Evolutionary conservation across 441 rosid species (phyloP), one percentile per base, ranked within the genome.

Genomic region (Daphne laureola): DNA sequence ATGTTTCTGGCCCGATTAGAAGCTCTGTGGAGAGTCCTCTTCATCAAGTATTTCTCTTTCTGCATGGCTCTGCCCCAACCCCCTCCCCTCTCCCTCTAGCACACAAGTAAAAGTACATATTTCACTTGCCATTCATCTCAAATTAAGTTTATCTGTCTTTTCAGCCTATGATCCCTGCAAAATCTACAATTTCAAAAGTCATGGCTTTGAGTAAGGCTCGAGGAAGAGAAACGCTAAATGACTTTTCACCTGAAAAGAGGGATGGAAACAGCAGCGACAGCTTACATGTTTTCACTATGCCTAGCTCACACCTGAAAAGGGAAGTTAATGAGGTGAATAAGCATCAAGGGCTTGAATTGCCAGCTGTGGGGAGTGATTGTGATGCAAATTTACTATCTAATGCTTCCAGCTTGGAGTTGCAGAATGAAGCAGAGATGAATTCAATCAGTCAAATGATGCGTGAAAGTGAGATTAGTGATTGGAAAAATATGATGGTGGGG

Each of bases 111-210:
- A 38, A 3, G 27, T 59, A 47, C 35, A 18, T 15, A 36, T 51
- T 23, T 43, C 31, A 5, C 36, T 21, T 21, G 3, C 38, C n/a
- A 26, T 2, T 7, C 8, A 2, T 49, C 26, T 26, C 61, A 40
- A 54, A 14, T 75, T 46, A 65, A 59, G 38, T 58, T 66, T 57
- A 26, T 45, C 1, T 45, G 43, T 26, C 41, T 66, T 63, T 58
- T 63, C 90, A 88, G 94, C 76, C 74, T 62, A 75, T 67, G 59
- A 46, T 77, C 41, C 72, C 73, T 47, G 27, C 72, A 42, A 73
- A 78, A 51, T 43, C 57, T 58, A 71, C 75, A 66, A 69, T 58
- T 43, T 77, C 62, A 4, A 74, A 73, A 62, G 77, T 60, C 55
- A 53, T 61, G 60, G 70, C 77, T 44, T 70, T 66, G 63, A 78